Percentiles rank a stretch among this genome's conserved stretches.
These are phyloP conservation scores for Prunella vulgaris DNA, from an alignment of 257 asterid genomes.

Conservation along the genomic window DNA sequence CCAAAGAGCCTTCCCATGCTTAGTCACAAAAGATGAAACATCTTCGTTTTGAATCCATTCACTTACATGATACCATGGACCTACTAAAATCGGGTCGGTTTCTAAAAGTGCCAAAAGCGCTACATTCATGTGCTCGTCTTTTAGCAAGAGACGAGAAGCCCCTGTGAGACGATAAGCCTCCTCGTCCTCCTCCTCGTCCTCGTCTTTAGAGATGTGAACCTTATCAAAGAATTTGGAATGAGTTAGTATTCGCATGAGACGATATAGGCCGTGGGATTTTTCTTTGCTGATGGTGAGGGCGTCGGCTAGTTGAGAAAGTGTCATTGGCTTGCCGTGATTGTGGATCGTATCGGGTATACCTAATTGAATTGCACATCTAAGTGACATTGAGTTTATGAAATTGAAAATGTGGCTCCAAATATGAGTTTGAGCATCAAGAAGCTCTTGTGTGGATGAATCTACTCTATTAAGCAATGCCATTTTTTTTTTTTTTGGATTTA, in stretches of 20 bases:
- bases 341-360: constrained; percentile 13
- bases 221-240: not conserved
- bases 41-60: not conserved
- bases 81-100: not conserved
- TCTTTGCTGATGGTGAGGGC: not conserved
- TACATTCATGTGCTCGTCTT: not conserved
- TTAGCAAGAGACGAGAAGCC: constrained; percentile 12
- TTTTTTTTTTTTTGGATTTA: not conserved
- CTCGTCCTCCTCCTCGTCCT: not conserved
- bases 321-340: not conserved
- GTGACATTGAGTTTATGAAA: not conserved
- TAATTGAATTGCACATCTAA: not conserved
- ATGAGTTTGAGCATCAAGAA: not conserved
- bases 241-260: not conserved
- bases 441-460: not conserved
- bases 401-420: not conserved
- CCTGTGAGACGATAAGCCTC: constrained; percentile 7
- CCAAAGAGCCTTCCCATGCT: not conserved
- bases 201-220: not conserved
- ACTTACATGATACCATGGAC: not conserved
- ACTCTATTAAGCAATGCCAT: not conserved
- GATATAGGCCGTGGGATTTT: not conserved
- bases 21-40: not conserved
- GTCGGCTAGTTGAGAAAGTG: not conserved
- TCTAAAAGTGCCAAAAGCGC: not conserved